These are phyloP conservation scores for Pseudohalonectria lignicola DNA, from an alignment of 2,329 filamentous ascomycete species.

Conservation along the genomic window DNA sequence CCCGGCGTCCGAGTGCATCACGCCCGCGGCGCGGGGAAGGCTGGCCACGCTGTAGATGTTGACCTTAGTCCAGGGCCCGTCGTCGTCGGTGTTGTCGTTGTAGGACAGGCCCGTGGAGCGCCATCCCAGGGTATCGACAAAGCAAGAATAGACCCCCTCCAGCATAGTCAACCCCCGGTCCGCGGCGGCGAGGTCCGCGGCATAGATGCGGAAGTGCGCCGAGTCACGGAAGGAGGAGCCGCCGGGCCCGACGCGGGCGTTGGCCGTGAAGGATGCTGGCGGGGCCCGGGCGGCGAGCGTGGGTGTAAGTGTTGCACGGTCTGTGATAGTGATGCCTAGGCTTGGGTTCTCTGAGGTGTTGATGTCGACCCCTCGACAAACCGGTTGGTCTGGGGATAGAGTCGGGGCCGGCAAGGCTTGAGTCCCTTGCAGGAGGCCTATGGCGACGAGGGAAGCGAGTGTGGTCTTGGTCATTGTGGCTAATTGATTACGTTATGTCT, in stretches of 20 bases:
- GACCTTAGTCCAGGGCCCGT: conserved; percentile 31
- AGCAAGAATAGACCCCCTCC: conserved; percentile 30
- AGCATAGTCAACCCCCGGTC: conserved; percentile 13
- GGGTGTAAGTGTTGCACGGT: too few species aligned
- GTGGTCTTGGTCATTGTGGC: too few species aligned
- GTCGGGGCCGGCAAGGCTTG: too few species aligned
- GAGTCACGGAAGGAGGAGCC: conserved; percentile 20
- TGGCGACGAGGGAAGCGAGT: too few species aligned
- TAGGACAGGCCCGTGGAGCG: conserved; percentile 20
- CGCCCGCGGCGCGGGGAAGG: conserved; percentile 23
- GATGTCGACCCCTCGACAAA: too few species aligned
- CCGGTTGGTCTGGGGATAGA: too few species aligned
- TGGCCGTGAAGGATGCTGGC: conserved; percentile 15
- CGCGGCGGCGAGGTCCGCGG: conserved; percentile 10
- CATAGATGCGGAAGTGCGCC: conserved; percentile 28
- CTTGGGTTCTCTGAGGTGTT: too few species aligned
- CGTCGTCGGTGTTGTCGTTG: conserved; percentile 15
- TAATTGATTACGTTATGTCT: too few species aligned
- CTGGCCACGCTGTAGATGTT: conserved; percentile 30
- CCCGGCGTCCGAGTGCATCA: conserved; percentile 26
- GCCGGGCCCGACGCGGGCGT: conserved; percentile 19
- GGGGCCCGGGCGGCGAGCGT: neutral
- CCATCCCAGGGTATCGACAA: conserved; percentile 20
- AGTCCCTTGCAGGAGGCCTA: too few species aligned
- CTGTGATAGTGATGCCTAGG: too few species aligned